Conservation (phyloP, 2,329 filamentous ascomycete genomes). For the Leptographium flavum region DNA sequence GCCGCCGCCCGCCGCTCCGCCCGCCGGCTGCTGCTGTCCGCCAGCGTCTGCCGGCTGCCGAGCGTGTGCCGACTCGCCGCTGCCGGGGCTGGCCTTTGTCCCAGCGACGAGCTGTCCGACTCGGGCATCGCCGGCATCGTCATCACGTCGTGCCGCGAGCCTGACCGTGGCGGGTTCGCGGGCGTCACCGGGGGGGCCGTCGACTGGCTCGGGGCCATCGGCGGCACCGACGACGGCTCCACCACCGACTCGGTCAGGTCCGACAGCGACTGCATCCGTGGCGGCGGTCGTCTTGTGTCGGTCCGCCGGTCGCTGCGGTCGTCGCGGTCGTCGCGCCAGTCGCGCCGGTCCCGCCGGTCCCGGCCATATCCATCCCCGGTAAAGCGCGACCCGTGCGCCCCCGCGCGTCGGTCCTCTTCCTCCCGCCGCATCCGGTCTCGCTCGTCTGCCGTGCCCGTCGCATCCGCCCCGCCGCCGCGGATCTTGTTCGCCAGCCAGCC, state of each 20-base stretch:
- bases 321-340: too few species aligned
- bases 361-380: conserved; percentile 53
- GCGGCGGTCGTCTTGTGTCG: conserved; percentile 5
- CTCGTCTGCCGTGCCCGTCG: conserved; percentile 19
- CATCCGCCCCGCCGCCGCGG: conserved; percentile 30
- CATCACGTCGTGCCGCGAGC: conserved; percentile 20
- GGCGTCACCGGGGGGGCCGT: not conserved
- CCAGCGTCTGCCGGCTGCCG: conserved; percentile 1
- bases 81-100: too few species aligned
- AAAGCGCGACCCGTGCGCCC: conserved; percentile 48
- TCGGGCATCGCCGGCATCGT: conserved; percentile 44
- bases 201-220: not conserved
- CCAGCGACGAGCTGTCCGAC: conserved; percentile 29
- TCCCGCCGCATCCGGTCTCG: conserved; percentile 29
- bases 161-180: not conserved
- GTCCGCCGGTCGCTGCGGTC: conserved; percentile 15
- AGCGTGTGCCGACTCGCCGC: too few species aligned
- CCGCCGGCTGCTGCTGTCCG: not conserved
- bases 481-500: conserved; percentile 56
- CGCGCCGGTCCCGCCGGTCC: conserved; percentile 34
- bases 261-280: conserved; percentile 11
- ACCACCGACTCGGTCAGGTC: conserved; percentile 21
- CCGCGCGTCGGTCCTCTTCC: conserved; percentile 39
- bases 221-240: conserved; percentile 17
- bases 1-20: not conserved